Evolutionary conservation across 306 rosid genomes (phyloP), one percentile per base, ranked within the genome.

Genomic region (Malus sylvestris): DNA sequence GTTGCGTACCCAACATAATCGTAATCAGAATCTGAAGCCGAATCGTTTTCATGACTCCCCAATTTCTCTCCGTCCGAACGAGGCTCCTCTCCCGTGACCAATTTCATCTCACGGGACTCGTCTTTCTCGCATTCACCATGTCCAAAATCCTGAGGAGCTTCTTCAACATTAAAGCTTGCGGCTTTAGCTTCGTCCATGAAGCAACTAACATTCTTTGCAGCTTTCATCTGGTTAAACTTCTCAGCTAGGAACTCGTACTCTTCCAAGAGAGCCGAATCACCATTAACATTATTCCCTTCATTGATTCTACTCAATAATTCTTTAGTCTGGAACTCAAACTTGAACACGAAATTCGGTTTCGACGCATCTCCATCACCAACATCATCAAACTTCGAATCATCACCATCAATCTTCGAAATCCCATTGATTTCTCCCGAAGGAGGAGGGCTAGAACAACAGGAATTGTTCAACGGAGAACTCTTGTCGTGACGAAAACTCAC

Each of bases 321-420:
- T 8, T 83, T 83, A 7, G 72, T 87, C 76, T 83, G 96, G 69
- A 89, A 91, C 88, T 84, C 78, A 57, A 94, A 94, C 73, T 84
- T 89, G 79, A 94, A 94, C 25, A 80, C 90, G 62, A 90, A 80
- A 51, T 85, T 70, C 5, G 86, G 75, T 40, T 85, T 72, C 9
- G 86, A 74, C 29, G 6, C 55, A 1, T 14, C 19, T 12, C 19
- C 18, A 16, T 14, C 53, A 46, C 1, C 15, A 46, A 10, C 5
- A 13, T 46, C 55, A 49, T 49, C 18, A 16, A 16, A 49, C 55
- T 49, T 16, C 6, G 20, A 14, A 49, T 49, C 55, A 49, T 14
- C 55, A 49, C 55, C 55, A 49, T 49, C 1, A 49, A 3, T 49
- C 19, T 49, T 49, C 55, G 6, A 49, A 14, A 49, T 49, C 55